These are phyloP conservation scores for Geotrichum reessii DNA, from an alignment of 1,139 yeast species.

Conservation along the genomic window DNA sequence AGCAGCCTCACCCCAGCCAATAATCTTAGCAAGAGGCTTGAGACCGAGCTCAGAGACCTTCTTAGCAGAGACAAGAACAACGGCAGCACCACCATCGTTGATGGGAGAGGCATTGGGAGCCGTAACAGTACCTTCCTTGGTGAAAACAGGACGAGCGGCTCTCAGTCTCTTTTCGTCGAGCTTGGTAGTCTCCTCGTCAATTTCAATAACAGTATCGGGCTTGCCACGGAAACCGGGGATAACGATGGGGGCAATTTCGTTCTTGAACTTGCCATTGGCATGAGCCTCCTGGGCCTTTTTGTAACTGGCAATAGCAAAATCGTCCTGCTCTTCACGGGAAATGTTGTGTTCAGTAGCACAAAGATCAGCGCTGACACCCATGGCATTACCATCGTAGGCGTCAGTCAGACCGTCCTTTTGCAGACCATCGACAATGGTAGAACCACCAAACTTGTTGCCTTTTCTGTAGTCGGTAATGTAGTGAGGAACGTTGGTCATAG, in stretches of 20 bases:
- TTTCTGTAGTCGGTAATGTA: conserved; percentile 78
- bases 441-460: conserved; percentile 87
- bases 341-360: conserved; percentile 71
- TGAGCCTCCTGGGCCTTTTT: conserved; percentile 77
- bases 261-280: conserved; percentile 68
- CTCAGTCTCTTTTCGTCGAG: conserved; percentile 70
- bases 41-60: conserved; percentile 79
- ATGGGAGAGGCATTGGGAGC: conserved; percentile 95
- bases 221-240: conserved; percentile 89
- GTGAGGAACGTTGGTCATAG: conserved; percentile 95
- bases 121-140: conserved; percentile 80
- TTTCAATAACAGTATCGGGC: conserved; percentile 66
- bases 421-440: conserved; percentile 73
- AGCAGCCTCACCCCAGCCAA: conserved; percentile 98
- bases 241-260: conserved; percentile 80
- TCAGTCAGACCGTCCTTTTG: conserved; percentile 89
- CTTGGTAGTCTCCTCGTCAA: conserved; percentile 75
- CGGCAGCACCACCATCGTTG: conserved; percentile 97
- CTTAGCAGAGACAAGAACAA: conserved; percentile 73
- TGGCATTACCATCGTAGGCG: conserved; percentile 76
- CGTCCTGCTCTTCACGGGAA: conserved; percentile 72
- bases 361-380: conserved; percentile 97
- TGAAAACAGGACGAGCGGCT: conserved; percentile 87
- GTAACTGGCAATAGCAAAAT: conserved; percentile 81
- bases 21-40: conserved; percentile 79